Base-by-base conservation (phyloP, 2,329 filamentous ascomycete species). In the Fusarium beomiforme region DNA sequence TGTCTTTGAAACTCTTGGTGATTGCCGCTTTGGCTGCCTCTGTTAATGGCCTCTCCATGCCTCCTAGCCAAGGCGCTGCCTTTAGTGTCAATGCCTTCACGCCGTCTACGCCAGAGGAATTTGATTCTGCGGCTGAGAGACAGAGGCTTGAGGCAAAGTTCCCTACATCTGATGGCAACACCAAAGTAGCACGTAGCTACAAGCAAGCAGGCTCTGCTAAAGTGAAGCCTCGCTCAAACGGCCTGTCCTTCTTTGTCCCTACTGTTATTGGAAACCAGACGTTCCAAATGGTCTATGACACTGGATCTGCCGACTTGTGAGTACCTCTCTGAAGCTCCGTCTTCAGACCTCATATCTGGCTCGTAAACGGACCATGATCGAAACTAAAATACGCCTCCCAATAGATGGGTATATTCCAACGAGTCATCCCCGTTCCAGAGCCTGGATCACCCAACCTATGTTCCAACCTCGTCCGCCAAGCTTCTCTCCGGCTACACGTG, bases 351-450 rank as follows among this genome's bases (percentile, higher is more conserved):
- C 10, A 29, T 29, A 29, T 10, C 26, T 29, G 8, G 26, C 26
- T 29, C 11, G 33, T 29, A 14, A 1, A 5, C 7, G 36, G 17
- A 1, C 14, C 4, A 1, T 8, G 2, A 49, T 2, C 4, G 1
- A 19, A 7, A 26, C 34, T 54, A 2, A 54, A 17, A 21, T 2
- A 4, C 19, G 0, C 6, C 3, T 7, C 6, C 2, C 1, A 0
- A 3, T 2, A 59, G 56, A 26, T 54, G 24, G 34, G 46, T 59
- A 1, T 54, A 33, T 6, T 54, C 56, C 5, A 59, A 59, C 5
- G 56, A 54, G 1, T 41, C 34, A 16, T 39, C 34, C 0, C 19
- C 17, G 7, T 57, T 24, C 14, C 54, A 57, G 14, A 50, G n/a
- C 5, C 10, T 12, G 13, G 53, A 17, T 5, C 24, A 39, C 4